A percentile compares a stretch with the other conserved stretches of the same genome.
These are phyloP conservation scores for Myriangium duriaei DNA, from an alignment of 2,329 filamentous ascomycete species.

Conservation along the genomic window DNA sequence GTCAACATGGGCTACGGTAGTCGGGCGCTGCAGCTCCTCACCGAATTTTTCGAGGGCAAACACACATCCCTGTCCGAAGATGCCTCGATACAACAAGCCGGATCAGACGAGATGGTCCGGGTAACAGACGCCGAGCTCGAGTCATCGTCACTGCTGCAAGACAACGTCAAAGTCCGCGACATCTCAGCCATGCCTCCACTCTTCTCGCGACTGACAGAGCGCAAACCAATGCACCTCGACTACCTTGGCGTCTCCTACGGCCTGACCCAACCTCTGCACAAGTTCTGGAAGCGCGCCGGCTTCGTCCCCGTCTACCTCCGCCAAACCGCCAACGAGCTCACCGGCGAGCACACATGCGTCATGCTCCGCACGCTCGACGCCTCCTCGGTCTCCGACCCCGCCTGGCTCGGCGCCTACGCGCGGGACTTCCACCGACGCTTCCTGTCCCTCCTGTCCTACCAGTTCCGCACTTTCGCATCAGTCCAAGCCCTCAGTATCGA, in stretches of 20 bases:
- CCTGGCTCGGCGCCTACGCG: constrained; percentile 83
- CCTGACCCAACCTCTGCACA: constrained; percentile 73
- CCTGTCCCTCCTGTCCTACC: constrained; percentile 75
- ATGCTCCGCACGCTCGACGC: constrained; percentile 71
- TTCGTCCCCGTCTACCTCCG: constrained; percentile 88
- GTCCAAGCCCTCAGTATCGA: constrained; percentile 74
- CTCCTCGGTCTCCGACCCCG: constrained; percentile 51
- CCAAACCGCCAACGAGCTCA: constrained; percentile 91
- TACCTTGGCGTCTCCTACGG: constrained; percentile 95
- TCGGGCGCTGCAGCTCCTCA: constrained; percentile 72
- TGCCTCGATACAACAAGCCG: constrained; percentile 31
- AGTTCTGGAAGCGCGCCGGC: constrained; percentile 84
- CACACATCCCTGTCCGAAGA: constrained; percentile 75
- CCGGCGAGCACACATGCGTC: constrained; percentile 93
- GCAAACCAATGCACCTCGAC: constrained; percentile 67
- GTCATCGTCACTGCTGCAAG: constrained; percentile 62
- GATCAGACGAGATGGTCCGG: constrained; percentile 50
- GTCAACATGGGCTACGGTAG: constrained; percentile 86
- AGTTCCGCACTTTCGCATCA: constrained; percentile 73
- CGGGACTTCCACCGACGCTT: constrained; percentile 94
- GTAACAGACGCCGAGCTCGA: constrained; percentile 75
- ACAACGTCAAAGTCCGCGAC: constrained; percentile 82
- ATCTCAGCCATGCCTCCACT: constrained; percentile 86
- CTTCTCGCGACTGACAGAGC: constrained; percentile 77
- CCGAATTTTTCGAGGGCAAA: constrained; percentile 90